phyloP scores from a whole-genome alignment of 2,329 filamentous ascomycete genomes.

The Ceratocystiopsis sp. region DNA sequence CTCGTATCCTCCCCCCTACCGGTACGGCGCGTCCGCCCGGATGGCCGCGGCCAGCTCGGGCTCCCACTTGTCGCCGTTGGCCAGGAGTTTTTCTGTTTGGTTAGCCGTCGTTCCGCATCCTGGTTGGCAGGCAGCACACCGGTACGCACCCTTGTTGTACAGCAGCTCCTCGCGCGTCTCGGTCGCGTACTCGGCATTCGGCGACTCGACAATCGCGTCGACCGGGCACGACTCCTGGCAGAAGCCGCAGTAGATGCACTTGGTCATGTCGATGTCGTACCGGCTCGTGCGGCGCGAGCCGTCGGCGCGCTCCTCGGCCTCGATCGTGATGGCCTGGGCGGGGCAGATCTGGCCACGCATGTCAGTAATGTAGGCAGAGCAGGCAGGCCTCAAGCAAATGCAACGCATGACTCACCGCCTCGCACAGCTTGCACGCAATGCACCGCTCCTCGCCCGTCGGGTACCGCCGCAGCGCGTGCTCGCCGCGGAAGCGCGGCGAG shows the following conservation, averaged over 20 bases:
- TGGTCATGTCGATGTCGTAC: constrained; percentile 99
- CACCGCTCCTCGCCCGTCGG: constrained; percentile 96
- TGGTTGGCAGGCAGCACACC: too few relatives aligned
- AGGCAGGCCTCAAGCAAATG: too few relatives aligned
- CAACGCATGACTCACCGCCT: constrained; percentile 51
- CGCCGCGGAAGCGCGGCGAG: constrained; percentile 92
- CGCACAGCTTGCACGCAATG: constrained; percentile 99
- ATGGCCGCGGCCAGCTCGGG: constrained; percentile 86
- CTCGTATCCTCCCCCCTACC: too few relatives aligned
- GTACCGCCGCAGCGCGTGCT: constrained; percentile 91
- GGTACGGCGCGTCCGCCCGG: constrained; percentile 83
- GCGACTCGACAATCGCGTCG: constrained; percentile 62
- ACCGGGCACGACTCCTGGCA: constrained; percentile 98
- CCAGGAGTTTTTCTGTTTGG: constrained; percentile 55
- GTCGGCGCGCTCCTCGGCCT: constrained; percentile 94
- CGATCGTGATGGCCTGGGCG: constrained; percentile 95
- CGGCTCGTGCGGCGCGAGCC: constrained; percentile 87
- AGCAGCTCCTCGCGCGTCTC: constrained; percentile 76
- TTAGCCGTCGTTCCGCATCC: background rate
- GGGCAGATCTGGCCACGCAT: constrained; percentile 90
- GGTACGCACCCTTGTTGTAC: constrained; percentile 66
- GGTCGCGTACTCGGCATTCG: constrained; percentile 45
- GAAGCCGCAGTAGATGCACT: constrained; percentile 99
- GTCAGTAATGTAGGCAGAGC: too few relatives aligned
- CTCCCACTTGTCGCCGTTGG: constrained; percentile 95